Percentiles rank a stretch among this genome's conserved stretches.
phyloP scores from a whole-genome alignment of 352 stramenopile genomes.

The Phytophthora cryptogea region DNA sequence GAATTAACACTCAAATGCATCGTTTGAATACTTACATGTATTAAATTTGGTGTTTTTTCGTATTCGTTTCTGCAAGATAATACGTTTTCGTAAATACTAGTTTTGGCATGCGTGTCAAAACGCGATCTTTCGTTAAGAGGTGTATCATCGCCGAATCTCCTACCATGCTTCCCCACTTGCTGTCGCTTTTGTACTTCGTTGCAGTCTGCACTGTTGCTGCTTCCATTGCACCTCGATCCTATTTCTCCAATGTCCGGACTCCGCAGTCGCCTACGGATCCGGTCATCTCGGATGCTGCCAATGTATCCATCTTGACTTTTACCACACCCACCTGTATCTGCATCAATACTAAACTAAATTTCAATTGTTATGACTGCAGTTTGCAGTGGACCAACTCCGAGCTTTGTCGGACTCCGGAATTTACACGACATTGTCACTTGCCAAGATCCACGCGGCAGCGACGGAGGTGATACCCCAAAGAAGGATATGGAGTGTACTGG shows the following conservation, averaged over 20 bases:
- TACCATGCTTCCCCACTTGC: constrained; percentile 1
- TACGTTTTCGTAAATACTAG: too few relatives aligned
- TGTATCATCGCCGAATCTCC: not conserved
- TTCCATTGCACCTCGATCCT: constrained; percentile 27
- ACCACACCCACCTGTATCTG: not conserved
- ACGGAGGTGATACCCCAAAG: constrained; percentile 39
- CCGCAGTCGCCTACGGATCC: constrained; percentile 39
- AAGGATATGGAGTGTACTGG: too few relatives aligned
- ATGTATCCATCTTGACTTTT: constrained; percentile 26
- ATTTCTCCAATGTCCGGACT: constrained; percentile 33
- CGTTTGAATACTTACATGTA: too few relatives aligned
- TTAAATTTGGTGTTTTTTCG: too few relatives aligned
- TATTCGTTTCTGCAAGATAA: too few relatives aligned
- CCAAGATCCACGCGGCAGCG: constrained; percentile 52
- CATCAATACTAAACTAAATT: not conserved
- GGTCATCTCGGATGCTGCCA: constrained; percentile 47
- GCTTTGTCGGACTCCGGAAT: constrained; percentile 73
- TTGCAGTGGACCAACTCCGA: constrained; percentile 62
- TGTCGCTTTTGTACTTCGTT: constrained; percentile 5
- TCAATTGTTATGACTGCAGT: constrained; percentile 32
- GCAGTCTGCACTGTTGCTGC: not conserved
- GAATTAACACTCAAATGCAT: too few relatives aligned
- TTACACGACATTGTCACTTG: constrained; percentile 65
- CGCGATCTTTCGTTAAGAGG: constrained; percentile 10
- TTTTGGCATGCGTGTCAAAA: constrained; percentile 7